These are phyloP conservation scores for Blastomyces percursus DNA, from an alignment of 2,329 filamentous ascomycete genomes.

Conservation along the genomic window DNA sequence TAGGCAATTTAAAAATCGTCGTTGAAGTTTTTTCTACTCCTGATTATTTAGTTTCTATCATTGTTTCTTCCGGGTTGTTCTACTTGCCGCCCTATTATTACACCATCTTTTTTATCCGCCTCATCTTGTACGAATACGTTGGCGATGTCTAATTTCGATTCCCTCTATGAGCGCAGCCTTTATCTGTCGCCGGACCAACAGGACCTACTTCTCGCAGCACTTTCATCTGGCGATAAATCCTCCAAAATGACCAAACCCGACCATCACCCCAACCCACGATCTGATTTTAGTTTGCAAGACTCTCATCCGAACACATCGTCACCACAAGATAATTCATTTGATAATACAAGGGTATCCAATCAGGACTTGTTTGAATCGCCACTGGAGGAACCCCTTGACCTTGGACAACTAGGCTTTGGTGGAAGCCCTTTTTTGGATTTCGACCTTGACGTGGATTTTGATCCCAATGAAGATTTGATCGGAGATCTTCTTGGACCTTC, in stretches of 20 bases:
- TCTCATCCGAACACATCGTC: neutral
- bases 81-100: neutral
- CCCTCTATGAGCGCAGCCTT: slow-evolving; percentile 44
- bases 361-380: slow-evolving; percentile 24
- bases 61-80: neutral
- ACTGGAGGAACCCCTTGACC: slow-evolving; percentile 29
- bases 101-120: neutral
- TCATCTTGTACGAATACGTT: neutral
- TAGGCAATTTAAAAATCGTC: neutral
- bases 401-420: slow-evolving; percentile 46
- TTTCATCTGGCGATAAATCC: slow-evolving; percentile 55
- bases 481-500: slow-evolving; percentile 53
- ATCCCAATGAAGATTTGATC: slow-evolving; percentile 58
- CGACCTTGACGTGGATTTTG: slow-evolving; percentile 67
- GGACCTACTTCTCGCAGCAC: slow-evolving; percentile 61
- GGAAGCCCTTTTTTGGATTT: slow-evolving; percentile 80
- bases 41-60: no score
- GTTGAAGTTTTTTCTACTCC: neutral
- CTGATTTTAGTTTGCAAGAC: slow-evolving; percentile 27
- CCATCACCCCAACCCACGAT: slow-evolving; percentile 18
- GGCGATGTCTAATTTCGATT: slow-evolving; percentile 30
- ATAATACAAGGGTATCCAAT: slow-evolving; percentile 5
- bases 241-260: slow-evolving; percentile 20
- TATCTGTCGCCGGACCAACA: slow-evolving; percentile 67
- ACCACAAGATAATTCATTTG: neutral